These are phyloP conservation scores for Cyberlindnera mycetangii DNA, from an alignment of 805 yeast genomes.

Conservation along the genomic window DNA sequence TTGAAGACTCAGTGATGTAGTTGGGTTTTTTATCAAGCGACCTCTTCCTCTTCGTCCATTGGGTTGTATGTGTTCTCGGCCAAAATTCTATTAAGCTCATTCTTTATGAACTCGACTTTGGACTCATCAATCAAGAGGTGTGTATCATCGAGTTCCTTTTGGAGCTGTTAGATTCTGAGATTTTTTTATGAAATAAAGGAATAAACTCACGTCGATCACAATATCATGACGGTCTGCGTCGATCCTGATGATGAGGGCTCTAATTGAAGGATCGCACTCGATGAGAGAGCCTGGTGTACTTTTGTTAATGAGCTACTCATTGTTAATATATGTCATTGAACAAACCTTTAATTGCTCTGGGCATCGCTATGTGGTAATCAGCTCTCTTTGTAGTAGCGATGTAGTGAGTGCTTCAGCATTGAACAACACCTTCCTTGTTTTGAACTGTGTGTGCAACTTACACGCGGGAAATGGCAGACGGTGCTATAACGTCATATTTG, in stretches of 20 bases:
- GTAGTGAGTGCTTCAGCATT: too few species aligned
- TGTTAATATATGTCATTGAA: too few species aligned
- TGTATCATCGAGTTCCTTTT: constrained; percentile 83
- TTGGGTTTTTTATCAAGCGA: not conserved
- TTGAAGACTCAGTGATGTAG: not conserved
- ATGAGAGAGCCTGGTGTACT: constrained; percentile 35
- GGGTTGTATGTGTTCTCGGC: constrained; percentile 87
- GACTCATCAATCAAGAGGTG: constrained; percentile 79
- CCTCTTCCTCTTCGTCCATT: constrained; percentile 60
- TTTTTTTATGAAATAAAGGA: not conserved
- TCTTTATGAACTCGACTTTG: constrained; percentile 72
- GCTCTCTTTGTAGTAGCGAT: too few species aligned
- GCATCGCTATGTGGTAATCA: not conserved
- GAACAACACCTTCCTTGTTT: too few species aligned
- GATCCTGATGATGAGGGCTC: constrained; percentile 78
- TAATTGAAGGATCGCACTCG: constrained; percentile 87
- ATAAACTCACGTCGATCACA: constrained; percentile 42
- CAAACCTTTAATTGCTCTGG: constrained; percentile 45
- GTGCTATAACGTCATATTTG: too few species aligned
- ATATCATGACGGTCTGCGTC: constrained; percentile 78
- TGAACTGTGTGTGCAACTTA: too few species aligned
- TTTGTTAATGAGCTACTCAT: not conserved
- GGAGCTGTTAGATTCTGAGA: not conserved
- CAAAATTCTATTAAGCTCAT: constrained; percentile 69
- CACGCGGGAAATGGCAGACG: too few species aligned